Base-by-base conservation (phyloP, 768 basidiomycete species). In the Tulasnella sp. region DNA sequence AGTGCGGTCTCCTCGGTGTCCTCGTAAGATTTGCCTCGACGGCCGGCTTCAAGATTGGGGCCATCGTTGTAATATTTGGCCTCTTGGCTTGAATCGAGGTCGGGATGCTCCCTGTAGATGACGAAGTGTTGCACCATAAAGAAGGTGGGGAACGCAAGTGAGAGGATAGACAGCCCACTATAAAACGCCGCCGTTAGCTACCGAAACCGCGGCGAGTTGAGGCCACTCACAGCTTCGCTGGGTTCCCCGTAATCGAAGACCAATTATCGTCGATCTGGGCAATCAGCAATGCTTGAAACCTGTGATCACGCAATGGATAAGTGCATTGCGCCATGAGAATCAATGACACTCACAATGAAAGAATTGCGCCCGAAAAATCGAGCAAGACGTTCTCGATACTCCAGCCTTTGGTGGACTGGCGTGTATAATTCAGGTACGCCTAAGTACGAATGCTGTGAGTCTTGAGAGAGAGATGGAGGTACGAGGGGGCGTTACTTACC, bases 41-140 rank as follows among this genome's bases (percentile, higher is more conserved):
- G 46, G 19, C 46, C 46, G 3, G 46, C 19, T 46, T 46, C 46
- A 46, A 46, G 12, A 4, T 46, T 19, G 46, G 46, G 39, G 39
- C 39, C 39, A 10, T 40, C 39, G 5, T 44, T 14, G 31, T 58
- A 58, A 58, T 24, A 58, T 27, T 27, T 27, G 14, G 56, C 3
- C 14, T 58, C n/a, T 27, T 4, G 7, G n/a, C 56, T 58, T 58
- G 56, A 7, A 5, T 58, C 56, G 6, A 58, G 56, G 56, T 27
- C 27, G 12, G 52, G 27, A 9, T 18, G 1, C 16, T 62, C 58
- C 12, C 58, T 73, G 74, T 85, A 85, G 8, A 85, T 80, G 21
- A 84, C 78, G 80, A 82, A 86, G 77, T 85, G 85, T 81, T 85
- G 85, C 1, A 83, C 27, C 24, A 85, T 71, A 81, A 85, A 85